These are phyloP conservation scores for Aspergillus sp. DNA, from an alignment of 2,329 filamentous ascomycete genomes.

Conservation along the genomic window DNA sequence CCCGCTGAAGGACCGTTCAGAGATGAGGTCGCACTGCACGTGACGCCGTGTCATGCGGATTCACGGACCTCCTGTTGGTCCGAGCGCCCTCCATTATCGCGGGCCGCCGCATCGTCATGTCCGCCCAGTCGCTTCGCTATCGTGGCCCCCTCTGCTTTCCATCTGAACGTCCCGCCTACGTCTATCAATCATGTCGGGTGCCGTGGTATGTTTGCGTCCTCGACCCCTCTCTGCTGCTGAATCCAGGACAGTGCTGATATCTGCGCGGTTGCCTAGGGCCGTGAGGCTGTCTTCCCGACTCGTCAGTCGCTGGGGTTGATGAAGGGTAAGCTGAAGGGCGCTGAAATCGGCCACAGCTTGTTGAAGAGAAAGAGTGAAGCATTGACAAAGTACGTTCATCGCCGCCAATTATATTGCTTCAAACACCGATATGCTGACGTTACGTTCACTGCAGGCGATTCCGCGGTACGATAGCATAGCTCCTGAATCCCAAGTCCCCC, in stretches of 20 bases:
- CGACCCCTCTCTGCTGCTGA: background rate
- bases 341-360: conserved; percentile 86
- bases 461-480: conserved; percentile 63
- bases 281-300: conserved; percentile 96
- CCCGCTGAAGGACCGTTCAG: conserved; percentile 7
- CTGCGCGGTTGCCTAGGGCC: conserved; percentile 60
- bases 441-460: conserved; percentile 63
- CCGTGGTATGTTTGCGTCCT: conserved; percentile 28
- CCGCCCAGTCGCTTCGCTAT: conserved; percentile 12
- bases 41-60: conserved; percentile 23
- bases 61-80: conserved; percentile 15
- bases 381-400: conserved; percentile 75
- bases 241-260: conserved; percentile 9
- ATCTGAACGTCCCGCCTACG: conserved; percentile 1
- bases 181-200: conserved; percentile 30
- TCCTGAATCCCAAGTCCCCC: conserved; percentile 19
- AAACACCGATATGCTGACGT: conserved; percentile 20
- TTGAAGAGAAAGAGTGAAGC: conserved; percentile 98
- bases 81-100: conserved; percentile 24
- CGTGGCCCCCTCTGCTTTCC: conserved; percentile 12
- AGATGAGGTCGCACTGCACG: conserved; percentile 32
- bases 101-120: conserved; percentile 27
- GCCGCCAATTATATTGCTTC: background rate
- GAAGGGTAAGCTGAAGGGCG: conserved; percentile 97
- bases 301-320: conserved; percentile 94